phyloP scores from a whole-genome alignment of 2,329 filamentous ascomycete species.

The Penicillium crustosum region DNA sequence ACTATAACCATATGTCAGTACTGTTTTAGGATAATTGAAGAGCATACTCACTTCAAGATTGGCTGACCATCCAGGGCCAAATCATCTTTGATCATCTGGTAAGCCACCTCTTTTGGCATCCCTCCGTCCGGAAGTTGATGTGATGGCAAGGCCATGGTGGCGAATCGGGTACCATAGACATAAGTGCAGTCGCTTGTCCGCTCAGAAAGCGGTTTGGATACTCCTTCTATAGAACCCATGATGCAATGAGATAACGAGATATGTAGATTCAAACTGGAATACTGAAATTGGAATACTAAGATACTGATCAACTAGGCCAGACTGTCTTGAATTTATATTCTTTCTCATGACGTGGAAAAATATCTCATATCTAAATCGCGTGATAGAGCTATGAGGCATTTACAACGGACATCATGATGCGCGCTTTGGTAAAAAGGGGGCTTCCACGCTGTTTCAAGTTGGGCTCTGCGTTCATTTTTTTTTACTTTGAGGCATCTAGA shows the following conservation, averaged over 20 bases:
- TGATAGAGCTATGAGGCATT: slow-evolving; percentile 5
- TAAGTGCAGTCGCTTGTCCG: slow-evolving; percentile 4
- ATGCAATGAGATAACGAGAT: not conserved
- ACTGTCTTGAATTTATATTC: not conserved
- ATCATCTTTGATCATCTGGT: slow-evolving; percentile 64
- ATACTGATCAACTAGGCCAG: not conserved
- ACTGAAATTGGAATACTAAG: not conserved
- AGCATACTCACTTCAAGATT: slow-evolving; percentile 61
- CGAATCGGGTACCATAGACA: slow-evolving; percentile 14
- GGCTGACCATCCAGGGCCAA: slow-evolving; percentile 65
- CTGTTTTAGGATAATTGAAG: not conserved
- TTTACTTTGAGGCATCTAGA: not conserved
- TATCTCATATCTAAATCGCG: slow-evolving; percentile 2
- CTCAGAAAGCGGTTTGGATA: not conserved
- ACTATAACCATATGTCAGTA: not conserved
- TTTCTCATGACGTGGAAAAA: not conserved
- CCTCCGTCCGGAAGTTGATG: slow-evolving; percentile 60
- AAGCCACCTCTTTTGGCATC: slow-evolving; percentile 76
- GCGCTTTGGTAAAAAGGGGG: not conserved
- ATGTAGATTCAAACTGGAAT: not conserved
- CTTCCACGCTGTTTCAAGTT: not conserved
- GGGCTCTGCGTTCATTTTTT: not conserved
- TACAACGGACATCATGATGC: slow-evolving; percentile 5
- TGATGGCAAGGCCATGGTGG: slow-evolving; percentile 7
- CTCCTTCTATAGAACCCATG: slow-evolving; percentile 5